Conservation (phyloP, 2,329 filamentous ascomycete genomes). For the Claviceps spartinae region DNA sequence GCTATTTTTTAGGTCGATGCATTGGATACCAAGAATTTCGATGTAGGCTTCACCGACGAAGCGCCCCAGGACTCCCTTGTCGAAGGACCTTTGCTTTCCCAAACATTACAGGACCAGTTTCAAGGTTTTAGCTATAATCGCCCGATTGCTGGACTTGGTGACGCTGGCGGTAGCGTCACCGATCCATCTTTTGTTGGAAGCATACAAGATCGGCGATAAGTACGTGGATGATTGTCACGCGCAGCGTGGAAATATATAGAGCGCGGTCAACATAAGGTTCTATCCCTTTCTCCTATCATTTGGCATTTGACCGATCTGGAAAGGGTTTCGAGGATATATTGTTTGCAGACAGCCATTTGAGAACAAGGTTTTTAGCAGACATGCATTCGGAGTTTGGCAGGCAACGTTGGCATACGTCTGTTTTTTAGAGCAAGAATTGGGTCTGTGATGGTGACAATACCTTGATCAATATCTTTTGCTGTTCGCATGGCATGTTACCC, state of each 20-base stretch:
- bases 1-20: constrained; percentile 52
- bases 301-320: constrained; percentile 1
- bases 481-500: not conserved
- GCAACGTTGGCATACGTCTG: constrained; percentile 4
- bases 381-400: constrained; percentile 10
- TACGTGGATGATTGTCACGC: not conserved
- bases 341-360: not conserved
- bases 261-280: not conserved
- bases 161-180: constrained; percentile 87
- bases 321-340: not conserved
- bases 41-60: constrained; percentile 81
- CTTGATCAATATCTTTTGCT: not conserved
- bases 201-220: constrained; percentile 34
- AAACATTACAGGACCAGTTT: constrained; percentile 94
- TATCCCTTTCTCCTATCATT: not conserved
- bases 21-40: constrained; percentile 85
- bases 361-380: not conserved
- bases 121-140: constrained; percentile 95
- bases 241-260: not conserved
- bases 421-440: constrained; percentile 1
- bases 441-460: not conserved
- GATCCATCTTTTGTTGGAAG: constrained; percentile 61
- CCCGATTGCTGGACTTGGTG: constrained; percentile 81
- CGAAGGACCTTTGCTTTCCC: constrained; percentile 78
- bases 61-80: constrained; percentile 85